Conservation (phyloP, 257 asterid genomes). For the Perilla frutescens region DNA sequence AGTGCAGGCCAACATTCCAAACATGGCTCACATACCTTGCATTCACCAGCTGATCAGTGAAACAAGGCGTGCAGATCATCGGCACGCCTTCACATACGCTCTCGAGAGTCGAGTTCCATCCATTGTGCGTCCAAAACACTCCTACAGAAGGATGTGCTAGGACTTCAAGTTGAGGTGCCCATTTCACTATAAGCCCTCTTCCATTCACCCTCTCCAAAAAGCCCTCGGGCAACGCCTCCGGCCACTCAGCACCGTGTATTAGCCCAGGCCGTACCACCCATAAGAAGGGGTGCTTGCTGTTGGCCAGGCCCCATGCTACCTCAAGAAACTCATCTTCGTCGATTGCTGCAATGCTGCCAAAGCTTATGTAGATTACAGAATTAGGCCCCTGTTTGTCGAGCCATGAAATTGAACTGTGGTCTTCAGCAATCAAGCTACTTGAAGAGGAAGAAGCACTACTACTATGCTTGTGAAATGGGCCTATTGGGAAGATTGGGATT, state of each 20-base stretch:
- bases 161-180: constrained; percentile 54
- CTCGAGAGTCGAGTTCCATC: constrained; percentile 55
- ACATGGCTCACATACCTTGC: constrained; percentile 53
- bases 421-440: constrained; percentile 42
- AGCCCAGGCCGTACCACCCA: constrained; percentile 53
- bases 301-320: constrained; percentile 49
- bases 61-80: constrained; percentile 54
- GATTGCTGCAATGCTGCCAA: constrained; percentile 48
- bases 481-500: constrained; percentile 48
- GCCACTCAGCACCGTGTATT: constrained; percentile 39
- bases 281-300: constrained; percentile 47
- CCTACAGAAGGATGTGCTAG: constrained; percentile 50
- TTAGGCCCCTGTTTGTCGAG: constrained; percentile 44
- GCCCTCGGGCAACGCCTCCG: constrained; percentile 38
- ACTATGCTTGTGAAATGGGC: constrained; percentile 55
- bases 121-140: constrained; percentile 50
- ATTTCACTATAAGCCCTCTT: constrained; percentile 48
- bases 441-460: constrained; percentile 35
- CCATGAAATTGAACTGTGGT: constrained; percentile 55
- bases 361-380: constrained; percentile 55
- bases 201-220: constrained; percentile 33
- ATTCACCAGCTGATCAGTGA: constrained; percentile 50
- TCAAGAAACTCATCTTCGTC: constrained; percentile 43
- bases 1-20: constrained; percentile 47
- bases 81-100: constrained; percentile 54